These are phyloP conservation scores for Lodderomyces parapsilosis DNA, from an alignment of 1,139 yeast genomes.

Conservation along the genomic window DNA sequence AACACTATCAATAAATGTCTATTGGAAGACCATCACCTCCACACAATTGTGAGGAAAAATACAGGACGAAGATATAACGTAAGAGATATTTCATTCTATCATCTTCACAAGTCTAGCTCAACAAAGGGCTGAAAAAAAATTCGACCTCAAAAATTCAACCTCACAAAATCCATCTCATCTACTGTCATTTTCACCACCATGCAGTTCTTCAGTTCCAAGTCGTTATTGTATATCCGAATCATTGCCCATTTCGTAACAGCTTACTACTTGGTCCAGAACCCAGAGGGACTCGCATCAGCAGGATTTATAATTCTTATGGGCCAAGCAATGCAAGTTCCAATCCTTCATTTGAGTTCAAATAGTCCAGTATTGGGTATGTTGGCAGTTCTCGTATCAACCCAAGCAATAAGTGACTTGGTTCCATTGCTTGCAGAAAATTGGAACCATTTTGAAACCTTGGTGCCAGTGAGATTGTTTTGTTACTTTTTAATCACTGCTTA, in stretches of 20 bases:
- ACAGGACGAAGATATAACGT: too few species aligned
- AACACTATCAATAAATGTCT: too few species aligned
- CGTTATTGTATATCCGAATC: slow-evolving; percentile 50
- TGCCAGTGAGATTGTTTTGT: slow-evolving; percentile 62
- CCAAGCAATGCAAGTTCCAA: slow-evolving; percentile 55
- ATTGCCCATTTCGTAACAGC: slow-evolving; percentile 45
- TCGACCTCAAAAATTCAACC: too few species aligned
- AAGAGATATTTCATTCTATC: neutral
- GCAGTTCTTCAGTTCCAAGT: slow-evolving; percentile 57
- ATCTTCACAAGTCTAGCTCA: too few species aligned
- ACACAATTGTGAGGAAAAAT: too few species aligned
- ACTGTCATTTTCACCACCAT: slow-evolving; percentile 25
- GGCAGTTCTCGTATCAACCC: slow-evolving; percentile 41
- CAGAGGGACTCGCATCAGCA: slow-evolving; percentile 37
- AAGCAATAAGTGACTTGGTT: slow-evolving; percentile 54
- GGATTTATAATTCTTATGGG: slow-evolving; percentile 56
- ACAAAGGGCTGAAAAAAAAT: too few species aligned
- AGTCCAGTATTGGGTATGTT: slow-evolving; percentile 56
- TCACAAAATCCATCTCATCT: too few species aligned
- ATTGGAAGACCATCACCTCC: too few species aligned
- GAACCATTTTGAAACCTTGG: slow-evolving; percentile 60
- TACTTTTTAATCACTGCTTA: slow-evolving; percentile 54
- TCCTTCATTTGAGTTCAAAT: slow-evolving; percentile 38
- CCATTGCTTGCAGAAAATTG: slow-evolving; percentile 58
- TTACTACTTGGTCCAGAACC: slow-evolving; percentile 62